phyloP scores from a whole-genome alignment of 345 rosid species.

The Linum usitatissimum region DNA sequence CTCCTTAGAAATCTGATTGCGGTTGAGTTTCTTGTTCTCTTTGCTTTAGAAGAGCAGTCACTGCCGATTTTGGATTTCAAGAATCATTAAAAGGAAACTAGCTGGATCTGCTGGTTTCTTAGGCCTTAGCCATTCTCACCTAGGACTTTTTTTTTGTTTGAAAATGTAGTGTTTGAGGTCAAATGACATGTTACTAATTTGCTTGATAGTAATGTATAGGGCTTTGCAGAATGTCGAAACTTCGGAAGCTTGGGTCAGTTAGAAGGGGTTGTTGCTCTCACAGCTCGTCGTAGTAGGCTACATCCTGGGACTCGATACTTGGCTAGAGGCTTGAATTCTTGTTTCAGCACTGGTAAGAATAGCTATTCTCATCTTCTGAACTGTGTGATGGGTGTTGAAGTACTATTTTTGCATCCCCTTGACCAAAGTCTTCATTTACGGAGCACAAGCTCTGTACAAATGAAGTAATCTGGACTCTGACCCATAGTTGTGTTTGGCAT shows the following conservation, averaged over 20 bases:
- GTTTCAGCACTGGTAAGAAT: conserved; percentile 82
- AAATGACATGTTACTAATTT: conserved; percentile 28
- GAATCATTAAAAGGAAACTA: background rate
- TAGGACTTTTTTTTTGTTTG: background rate
- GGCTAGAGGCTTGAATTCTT: conserved; percentile 97
- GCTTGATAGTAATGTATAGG: conserved; percentile 70
- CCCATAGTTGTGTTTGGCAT: background rate
- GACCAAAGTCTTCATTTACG: background rate
- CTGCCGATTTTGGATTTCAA: background rate
- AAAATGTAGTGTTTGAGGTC: background rate
- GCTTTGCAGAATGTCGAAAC: conserved; percentile 88
- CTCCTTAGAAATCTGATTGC: background rate
- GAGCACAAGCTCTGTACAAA: background rate
- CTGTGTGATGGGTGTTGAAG: background rate
- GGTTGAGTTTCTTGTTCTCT: background rate
- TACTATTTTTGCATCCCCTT: background rate
- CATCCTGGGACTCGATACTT: conserved; percentile 99
- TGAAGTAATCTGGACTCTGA: background rate
- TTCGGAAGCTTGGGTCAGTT: conserved; percentile 88
- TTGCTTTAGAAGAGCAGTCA: background rate
- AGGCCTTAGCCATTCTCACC: background rate
- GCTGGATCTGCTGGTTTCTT: background rate
- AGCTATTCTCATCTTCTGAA: conserved; percentile 12
- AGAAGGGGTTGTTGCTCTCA: conserved; percentile 87
- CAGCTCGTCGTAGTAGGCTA: conserved; percentile 91